phyloP scores from a whole-genome alignment of 129 eudicot species.

The Lactuca sativa region DNA sequence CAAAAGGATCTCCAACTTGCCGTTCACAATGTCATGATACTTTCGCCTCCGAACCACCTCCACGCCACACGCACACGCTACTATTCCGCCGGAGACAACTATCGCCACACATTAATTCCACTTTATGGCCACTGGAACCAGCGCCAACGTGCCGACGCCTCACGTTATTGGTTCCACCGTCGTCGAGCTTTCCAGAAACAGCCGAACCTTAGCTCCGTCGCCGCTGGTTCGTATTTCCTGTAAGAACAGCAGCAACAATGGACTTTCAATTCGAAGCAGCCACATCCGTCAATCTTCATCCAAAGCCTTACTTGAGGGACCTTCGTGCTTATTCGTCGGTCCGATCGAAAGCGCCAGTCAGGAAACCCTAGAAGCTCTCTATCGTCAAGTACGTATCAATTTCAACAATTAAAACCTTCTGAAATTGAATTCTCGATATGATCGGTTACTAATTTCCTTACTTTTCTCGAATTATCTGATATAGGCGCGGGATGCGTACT shows the following conservation, averaged over 20 bases:
- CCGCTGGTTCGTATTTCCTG: constrained; percentile 45
- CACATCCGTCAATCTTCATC: constrained; percentile 21
- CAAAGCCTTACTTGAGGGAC: constrained; percentile 47
- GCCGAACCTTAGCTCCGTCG: constrained; percentile 43
- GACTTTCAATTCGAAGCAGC: constrained; percentile 34
- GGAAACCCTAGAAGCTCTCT: constrained; percentile 94
- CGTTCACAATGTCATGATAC: constrained; percentile 7
- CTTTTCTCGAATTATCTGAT: constrained; percentile 15
- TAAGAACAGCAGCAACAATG: constrained; percentile 41
- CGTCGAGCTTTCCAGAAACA: constrained; percentile 48
- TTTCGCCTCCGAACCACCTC: constrained; percentile 8
- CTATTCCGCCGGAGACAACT: constrained; percentile 12
- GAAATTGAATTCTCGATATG: not conserved
- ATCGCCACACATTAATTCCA: constrained; percentile 3
- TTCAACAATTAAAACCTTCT: not conserved
- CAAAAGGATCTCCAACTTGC: constrained; percentile 9
- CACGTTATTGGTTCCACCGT: constrained; percentile 49
- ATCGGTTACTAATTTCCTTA: constrained; percentile 6
- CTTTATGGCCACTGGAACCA: constrained; percentile 59
- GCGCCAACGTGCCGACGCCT: constrained; percentile 33
- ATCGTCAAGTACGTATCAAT: constrained; percentile 58
- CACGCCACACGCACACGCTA: constrained; percentile 25
- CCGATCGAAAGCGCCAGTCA: constrained; percentile 76
- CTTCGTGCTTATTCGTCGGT: constrained; percentile 88
- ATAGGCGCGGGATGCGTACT: constrained; percentile 95